These are phyloP conservation scores for Cardiospermum halicacabum DNA, from an alignment of 345 rosid species.

Conservation along the genomic window DNA sequence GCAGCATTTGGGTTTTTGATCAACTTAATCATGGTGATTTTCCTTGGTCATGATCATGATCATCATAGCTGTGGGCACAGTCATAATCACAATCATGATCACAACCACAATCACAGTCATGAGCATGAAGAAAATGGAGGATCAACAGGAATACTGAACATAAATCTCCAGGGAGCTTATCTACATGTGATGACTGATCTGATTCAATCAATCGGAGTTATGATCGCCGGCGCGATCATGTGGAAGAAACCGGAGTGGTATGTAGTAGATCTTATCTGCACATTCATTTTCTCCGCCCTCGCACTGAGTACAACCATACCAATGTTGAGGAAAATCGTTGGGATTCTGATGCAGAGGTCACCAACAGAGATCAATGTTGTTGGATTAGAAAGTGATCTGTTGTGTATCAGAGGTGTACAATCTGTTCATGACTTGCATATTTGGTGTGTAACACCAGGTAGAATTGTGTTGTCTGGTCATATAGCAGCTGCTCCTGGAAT, in stretches of 20 bases:
- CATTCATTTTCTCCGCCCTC: conserved; percentile 56
- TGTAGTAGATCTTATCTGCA: conserved; percentile 62
- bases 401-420: conserved; percentile 45
- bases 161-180: conserved; percentile 83
- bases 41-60: conserved; percentile 73
- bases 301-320: conserved; percentile 53
- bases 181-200: conserved; percentile 69
- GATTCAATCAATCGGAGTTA: conserved; percentile 73
- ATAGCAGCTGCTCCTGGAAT: conserved; percentile 46
- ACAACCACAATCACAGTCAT: conserved; percentile 14
- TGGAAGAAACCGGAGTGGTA: conserved; percentile 65
- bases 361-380: conserved; percentile 48
- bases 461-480: conserved; percentile 66
- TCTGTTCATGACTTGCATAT: conserved; percentile 68
- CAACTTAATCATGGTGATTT: conserved; percentile 60
- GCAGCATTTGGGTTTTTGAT: conserved; percentile 71
- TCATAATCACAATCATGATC: conserved; percentile 14
- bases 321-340: conserved; percentile 50
- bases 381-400: conserved; percentile 44
- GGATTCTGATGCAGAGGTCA: conserved; percentile 63
- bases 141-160: conserved; percentile 45
- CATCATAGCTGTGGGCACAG: conserved; percentile 25
- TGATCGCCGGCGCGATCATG: conserved; percentile 69
- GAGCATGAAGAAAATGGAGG: conserved; percentile 30
- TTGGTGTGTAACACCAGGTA: conserved; percentile 75